Evolutionary conservation across 1,284 basidiomycete species (phyloP), one percentile per base, ranked within the genome.

Genomic region (Tilletia caries): DNA sequence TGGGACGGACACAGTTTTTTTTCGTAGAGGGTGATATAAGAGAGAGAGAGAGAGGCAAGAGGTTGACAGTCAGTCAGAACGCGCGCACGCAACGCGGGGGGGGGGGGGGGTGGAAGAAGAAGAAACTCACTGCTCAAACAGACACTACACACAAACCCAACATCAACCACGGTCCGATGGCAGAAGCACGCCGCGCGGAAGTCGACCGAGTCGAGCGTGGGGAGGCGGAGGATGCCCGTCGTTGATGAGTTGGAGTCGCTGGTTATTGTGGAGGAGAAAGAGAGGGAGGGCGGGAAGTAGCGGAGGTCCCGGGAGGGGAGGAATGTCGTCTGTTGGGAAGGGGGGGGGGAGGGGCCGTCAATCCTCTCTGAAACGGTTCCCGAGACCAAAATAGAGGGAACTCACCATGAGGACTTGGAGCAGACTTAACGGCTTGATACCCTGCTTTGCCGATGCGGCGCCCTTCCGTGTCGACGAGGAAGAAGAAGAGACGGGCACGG

Each of bases 151-250:
- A 99, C 94, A 79, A 95, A 99, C 44, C 95, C 96, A 67, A 98
- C 89, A 80, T 98, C 95, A 46, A 98, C 89, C 62, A 97, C 95
- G 67, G 91, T 90, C 80, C 97, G 94, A 85, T 98, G 96, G 84
- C 96, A 99, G 86, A 99, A 98, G 83, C 96, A 98, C 5, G 95
- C 95, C 0, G 96, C 96, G 33, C 96, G 88, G 82, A 98, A 95
- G 83, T 98, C 96, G 70, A 98, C 91, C 75, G 91, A 91, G 81
- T 98, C 95, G 84, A 95, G 92, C 1, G 91, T 93, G 0, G 96
- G 95, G 34, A 92, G 89, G 1, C 91, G 89, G 64, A 98, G 86
- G 27, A 89, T 86, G 29, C 58, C 58, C 34, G 58, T 33, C 4
- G 27, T 29, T 20, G 58, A 20, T 25, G 27, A 88, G 88, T 27